phyloP scores from a whole-genome alignment of 2,329 filamentous ascomycete genomes.

The Bipolaris zeicola region DNA sequence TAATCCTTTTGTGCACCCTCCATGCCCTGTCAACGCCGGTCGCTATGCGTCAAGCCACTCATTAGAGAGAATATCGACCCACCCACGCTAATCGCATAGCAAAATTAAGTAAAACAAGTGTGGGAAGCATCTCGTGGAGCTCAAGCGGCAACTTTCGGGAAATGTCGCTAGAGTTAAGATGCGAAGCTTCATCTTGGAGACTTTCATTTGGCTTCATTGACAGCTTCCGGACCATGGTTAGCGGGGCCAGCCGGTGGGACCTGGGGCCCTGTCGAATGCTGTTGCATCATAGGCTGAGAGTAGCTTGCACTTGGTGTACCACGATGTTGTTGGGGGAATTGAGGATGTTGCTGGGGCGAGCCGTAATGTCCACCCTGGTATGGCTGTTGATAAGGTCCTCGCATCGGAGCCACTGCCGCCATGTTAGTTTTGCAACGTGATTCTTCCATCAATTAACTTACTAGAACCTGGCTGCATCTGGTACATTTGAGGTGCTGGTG shows the following conservation, averaged over 20 bases:
- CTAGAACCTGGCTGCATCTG: slow-evolving; percentile 74
- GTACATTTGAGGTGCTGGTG: slow-evolving; percentile 77
- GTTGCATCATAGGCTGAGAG: slow-evolving; percentile 51
- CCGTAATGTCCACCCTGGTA: slow-evolving; percentile 48
- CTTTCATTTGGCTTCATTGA: slow-evolving; percentile 48
- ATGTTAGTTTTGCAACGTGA: slow-evolving; percentile 13
- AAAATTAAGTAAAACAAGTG: slow-evolving; percentile 24
- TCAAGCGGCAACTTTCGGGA: slow-evolving; percentile 12
- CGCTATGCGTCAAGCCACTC: slow-evolving; percentile 43
- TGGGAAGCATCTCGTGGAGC: slow-evolving; percentile 12
- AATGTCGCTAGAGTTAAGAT: slow-evolving; percentile 17
- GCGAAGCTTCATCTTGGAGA: slow-evolving; percentile 5
- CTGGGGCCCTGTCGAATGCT: slow-evolving; percentile 48
- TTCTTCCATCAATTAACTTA: slow-evolving; percentile 57
- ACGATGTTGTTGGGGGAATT: slow-evolving; percentile 48
- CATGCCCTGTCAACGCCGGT: slow-evolving; percentile 42
- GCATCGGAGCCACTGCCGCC: slow-evolving; percentile 47
- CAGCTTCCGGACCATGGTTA: slow-evolving; percentile 41
- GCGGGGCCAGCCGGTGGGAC: slow-evolving; percentile 43
- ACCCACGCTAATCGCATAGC: slow-evolving; percentile 43
- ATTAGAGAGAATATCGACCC: slow-evolving; percentile 27
- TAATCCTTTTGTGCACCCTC: slow-evolving; percentile 25
- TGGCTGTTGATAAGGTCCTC: slow-evolving; percentile 47
- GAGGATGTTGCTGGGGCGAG: slow-evolving; percentile 49
- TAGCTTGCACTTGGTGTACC: slow-evolving; percentile 50